Evolutionary conservation across 2,329 filamentous ascomycete species (phyloP).

Genomic region (Neopestalotiopsis rosae): DNA sequence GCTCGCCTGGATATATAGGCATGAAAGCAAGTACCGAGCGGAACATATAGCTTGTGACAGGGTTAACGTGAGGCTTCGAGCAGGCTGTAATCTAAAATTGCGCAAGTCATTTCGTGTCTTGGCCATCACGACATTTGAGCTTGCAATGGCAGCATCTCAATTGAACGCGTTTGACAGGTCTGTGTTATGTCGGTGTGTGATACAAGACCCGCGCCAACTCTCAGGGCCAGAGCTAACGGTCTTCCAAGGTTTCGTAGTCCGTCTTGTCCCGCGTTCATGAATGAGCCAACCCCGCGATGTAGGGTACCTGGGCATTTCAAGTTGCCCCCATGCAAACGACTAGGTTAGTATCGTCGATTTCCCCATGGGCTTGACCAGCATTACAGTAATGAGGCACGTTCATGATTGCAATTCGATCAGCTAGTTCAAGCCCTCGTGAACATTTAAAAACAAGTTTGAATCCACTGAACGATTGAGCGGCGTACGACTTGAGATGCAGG

Average conservation of each 20-base stretch:
- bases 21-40: neutral
- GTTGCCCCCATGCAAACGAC: no score
- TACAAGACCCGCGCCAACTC: neutral
- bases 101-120: slow-evolving; percentile 11
- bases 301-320: no score
- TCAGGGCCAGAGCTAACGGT: neutral
- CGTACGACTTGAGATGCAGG: neutral
- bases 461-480: neutral
- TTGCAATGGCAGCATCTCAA: slow-evolving; percentile 9
- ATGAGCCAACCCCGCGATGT: neutral
- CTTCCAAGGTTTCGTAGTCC: neutral
- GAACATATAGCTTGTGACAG: neutral
- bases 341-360: no score
- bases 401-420: no score
- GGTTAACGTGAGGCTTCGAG: neutral
- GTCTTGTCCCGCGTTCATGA: neutral
- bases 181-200: slow-evolving; percentile 17
- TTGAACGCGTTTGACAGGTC: slow-evolving; percentile 4
- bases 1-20: neutral
- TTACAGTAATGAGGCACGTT: no score
- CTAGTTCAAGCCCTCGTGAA: no score
- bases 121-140: slow-evolving; percentile 16
- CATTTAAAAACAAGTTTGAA: no score
- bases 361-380: no score
- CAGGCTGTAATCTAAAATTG: neutral